Base-by-base conservation (phyloP, 331 rosid genomes). In the Dryas integrifolia region DNA sequence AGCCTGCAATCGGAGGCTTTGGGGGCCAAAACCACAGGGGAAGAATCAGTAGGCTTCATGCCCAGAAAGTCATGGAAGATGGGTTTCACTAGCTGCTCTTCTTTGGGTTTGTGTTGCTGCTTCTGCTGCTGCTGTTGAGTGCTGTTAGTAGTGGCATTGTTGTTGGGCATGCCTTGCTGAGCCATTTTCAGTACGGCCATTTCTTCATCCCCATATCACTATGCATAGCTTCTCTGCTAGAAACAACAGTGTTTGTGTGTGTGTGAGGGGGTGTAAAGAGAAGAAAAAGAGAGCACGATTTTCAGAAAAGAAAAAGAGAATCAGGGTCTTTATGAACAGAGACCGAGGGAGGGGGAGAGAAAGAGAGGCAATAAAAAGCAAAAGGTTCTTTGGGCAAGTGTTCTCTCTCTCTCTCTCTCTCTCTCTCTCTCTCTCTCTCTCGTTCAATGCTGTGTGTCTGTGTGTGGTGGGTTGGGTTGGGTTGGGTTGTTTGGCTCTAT, bases 41-140 rank as follows among this genome's bases (percentile, higher is more conserved):
- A 58, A 59, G 87, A 58, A 59, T 82, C 87, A 26, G 77, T 9
- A 41, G 93, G 77, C 77, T 86, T 92, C 92, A 80, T 87, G 76
- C 96, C 97, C 43, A 95, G 85, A 80, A 95, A 95, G 76, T 95
- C 98, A 81, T 90, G 99, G 56, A 92, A 88, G 2, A 86, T 74
- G 2, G 93, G 89, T 13, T 83, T 89, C 61, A 76, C 73, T 15
- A 67, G 62, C 58, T 77, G 86, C 6, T 45, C 44, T n/a, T 58
- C 55, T 30, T 56, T 64, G 15, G 7, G 59, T 46, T 67, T 59
- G 26, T 24, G 76, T 6, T 71, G 58, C 8, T 13, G 69, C 49
- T 67, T 48, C 16, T 70, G 82, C 76, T 69, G 82, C 56, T 69
- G 76, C 45, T 73, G 72, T 45, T 78, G 35, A 2, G 35, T 30